A percentile compares a stretch with the other conserved stretches of the same genome.
phyloP scores from a whole-genome alignment of 1,284 basidiomycete genomes.

The Ganoderma lingzhi region DNA sequence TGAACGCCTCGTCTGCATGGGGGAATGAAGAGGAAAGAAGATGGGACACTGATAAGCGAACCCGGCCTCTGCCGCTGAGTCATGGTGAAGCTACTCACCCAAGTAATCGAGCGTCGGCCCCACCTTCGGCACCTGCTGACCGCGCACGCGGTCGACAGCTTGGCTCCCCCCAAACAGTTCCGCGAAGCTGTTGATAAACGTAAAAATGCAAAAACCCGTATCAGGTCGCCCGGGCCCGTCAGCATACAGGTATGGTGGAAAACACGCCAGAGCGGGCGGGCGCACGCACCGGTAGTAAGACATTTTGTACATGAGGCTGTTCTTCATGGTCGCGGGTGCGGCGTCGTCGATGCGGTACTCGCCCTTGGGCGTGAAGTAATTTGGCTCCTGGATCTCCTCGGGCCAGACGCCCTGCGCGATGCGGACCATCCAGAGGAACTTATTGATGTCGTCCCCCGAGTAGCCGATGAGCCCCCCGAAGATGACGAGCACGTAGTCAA shows the following conservation, averaged over 20 bases:
- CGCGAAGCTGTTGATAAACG: constrained; percentile 64
- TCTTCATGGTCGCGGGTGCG: constrained; percentile 92
- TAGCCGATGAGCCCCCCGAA: constrained; percentile 98
- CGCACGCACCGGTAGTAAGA: constrained; percentile 84
- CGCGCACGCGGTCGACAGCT: constrained; percentile 84
- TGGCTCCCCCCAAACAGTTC: constrained; percentile 86
- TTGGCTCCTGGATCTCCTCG: constrained; percentile 94
- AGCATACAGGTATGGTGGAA: constrained; percentile 20
- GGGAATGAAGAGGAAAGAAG: background rate
- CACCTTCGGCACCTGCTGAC: constrained; percentile 77
- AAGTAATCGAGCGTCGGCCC: constrained; percentile 90
- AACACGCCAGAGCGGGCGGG: constrained; percentile 13
- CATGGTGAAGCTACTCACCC: constrained; percentile 51
- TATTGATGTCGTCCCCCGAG: constrained; percentile 99
- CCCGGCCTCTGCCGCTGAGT: constrained; percentile 4
- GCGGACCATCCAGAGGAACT: constrained; percentile 99
- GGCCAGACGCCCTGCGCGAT: constrained; percentile 99
- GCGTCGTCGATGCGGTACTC: constrained; percentile 94
- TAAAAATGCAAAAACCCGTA: background rate
- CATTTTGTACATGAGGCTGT: constrained; percentile 99
- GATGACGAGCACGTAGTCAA: constrained; percentile 97
- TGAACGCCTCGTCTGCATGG: constrained; percentile 88
- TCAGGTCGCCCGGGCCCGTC: background rate
- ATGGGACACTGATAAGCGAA: constrained; percentile 25
- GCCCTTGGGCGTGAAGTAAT: constrained; percentile 94